A percentile compares a stretch with the other conserved stretches of the same genome.
Conservation (phyloP, 192 early-diverging fungal species). For the Endogone sp. region DNA sequence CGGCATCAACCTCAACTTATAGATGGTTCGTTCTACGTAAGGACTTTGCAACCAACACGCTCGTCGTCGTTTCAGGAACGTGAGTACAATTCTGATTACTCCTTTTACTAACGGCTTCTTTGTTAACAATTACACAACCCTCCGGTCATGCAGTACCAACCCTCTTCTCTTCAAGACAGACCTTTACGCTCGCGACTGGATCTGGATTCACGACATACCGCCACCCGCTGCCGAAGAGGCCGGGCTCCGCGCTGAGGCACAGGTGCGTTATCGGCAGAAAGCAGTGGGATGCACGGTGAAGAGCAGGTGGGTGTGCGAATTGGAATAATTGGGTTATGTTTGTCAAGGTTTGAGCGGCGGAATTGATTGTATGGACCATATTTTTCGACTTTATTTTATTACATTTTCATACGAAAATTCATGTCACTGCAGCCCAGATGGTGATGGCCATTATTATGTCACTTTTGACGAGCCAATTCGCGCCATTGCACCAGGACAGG, state of each 20-base stretch:
- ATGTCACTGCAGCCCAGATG: background rate
- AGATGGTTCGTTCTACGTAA: conserved; percentile 71
- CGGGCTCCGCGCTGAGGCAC: conserved; percentile 31
- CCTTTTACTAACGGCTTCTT: conserved; percentile 7
- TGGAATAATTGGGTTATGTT: too few relatives aligned
- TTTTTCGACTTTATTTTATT: too few relatives aligned
- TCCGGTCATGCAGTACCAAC: conserved; percentile 12
- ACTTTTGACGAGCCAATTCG: conserved; percentile 29
- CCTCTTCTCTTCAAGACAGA: conserved; percentile 23
- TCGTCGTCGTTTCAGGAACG: conserved; percentile 69
- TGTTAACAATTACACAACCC: background rate
- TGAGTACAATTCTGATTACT: conserved; percentile 29
- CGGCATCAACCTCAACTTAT: conserved; percentile 26
- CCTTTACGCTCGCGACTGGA: conserved; percentile 25
- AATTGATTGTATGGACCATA: too few relatives aligned
- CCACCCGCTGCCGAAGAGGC: conserved; percentile 10
- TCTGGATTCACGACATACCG: conserved; percentile 40
- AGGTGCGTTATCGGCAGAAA: conserved; percentile 58
- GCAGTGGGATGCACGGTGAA: conserved; percentile 39
- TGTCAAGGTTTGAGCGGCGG: too few relatives aligned
- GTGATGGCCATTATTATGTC: conserved; percentile 14
- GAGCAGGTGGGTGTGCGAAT: background rate
- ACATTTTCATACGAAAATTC: too few relatives aligned
- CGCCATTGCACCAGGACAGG: conserved; percentile 37
- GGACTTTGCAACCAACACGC: conserved; percentile 52